Base-by-base conservation (phyloP, 108 stramenopile genomes). In the Epithemia pelagica region DNA sequence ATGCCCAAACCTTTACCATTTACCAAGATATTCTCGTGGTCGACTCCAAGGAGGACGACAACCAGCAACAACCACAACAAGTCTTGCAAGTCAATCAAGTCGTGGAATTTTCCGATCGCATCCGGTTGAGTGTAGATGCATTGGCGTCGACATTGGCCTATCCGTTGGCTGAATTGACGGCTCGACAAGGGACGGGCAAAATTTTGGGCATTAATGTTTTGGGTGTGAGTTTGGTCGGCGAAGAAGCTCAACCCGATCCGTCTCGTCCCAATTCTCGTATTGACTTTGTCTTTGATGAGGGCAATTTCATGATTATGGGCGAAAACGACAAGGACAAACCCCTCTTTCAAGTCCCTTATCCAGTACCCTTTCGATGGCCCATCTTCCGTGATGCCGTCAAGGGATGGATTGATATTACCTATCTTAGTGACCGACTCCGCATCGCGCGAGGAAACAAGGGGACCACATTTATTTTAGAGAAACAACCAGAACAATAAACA, bases 341-440 rank as follows among this genome's bases (percentile, higher is more conserved):
- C 15, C 15, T 5, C 10, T 46, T 46, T 46, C 37, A 46, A 46
- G 58, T 92, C 57, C 91, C 91, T 1, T 92, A 92, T 65, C 91
- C 91, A 0, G 88, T 92, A 32, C 91, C 91, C 30, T 92, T 92
- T 66, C 76, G 91, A 25, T 78, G 75, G 51, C 91, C 91, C 0
- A 46, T 92, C 5, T 82, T 92, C 59, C 71, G 91, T 15, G 91
- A 92, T 77, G 81, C 79, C 10, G 91, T 92, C 51, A 92, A 92
- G 63, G 91, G 91, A 25, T 92, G 91, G 91, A 92, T 92, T 59
- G 91, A 92, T 73, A 74, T 92, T 61, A 92, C 88, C 1, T 94
- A 88, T 59, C 66, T 94, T 67, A 83, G 82, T 74, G 88, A 91
- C 56, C 80, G 81, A 15, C 59, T 93, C 51, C 81, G 92, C 20